Evolutionary conservation across 225 moss, liverwort and hornwort species (phyloP), one percentile per base, ranked within the genome.

Genomic region (Marchantia polymorpha): DNA sequence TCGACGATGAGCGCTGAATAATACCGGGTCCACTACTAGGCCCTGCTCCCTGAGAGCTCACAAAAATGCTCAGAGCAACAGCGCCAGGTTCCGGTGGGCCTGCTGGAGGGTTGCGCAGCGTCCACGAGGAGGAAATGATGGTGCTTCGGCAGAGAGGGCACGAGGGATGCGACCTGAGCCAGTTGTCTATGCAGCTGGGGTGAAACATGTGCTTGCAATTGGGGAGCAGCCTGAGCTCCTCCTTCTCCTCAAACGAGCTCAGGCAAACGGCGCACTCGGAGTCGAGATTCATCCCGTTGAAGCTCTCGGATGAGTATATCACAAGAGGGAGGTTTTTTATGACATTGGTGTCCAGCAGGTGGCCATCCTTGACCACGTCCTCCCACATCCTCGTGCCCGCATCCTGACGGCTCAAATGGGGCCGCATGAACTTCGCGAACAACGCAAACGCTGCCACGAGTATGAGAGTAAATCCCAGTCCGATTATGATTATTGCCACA

Each of bases 191-290:
- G 76, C 94, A 94, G 8, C 31, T 71, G 3, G 88, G 81, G 58
- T 94, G 94, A 75, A 94, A 94, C n/a, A 91, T 90, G 77, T 94
- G 94, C 12, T 88, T 90, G 82, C 94, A 94, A 60, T 77, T 86
- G 4, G 94, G 94, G 11, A 94, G 83, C 51, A 92, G 54, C 26
- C 94, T 83, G 64, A 94, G 76, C 77, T 88, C 83, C 74, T 94
- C 94, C 6, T 85, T 90, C 19, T 75, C 49, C 55, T 81, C 83
- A 56, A 92, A 92, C 47, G 90, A 84, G 81, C 88, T 90, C 78
- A 94, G 59, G 69, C 94, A 94, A 49, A 94, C 91, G 22, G 92
- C 91, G 83, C 94, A 94, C 16, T 94, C 94, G 71, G 75, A 88
- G 30, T 74, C 79, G 0, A 80, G 72, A 70, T 84, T 77, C 76